Percentiles rank a stretch among this genome's conserved stretches.
These are phyloP conservation scores for Letharia columbiana DNA, from an alignment of 495 filamentous ascomycete genomes.

Conservation along the genomic window DNA sequence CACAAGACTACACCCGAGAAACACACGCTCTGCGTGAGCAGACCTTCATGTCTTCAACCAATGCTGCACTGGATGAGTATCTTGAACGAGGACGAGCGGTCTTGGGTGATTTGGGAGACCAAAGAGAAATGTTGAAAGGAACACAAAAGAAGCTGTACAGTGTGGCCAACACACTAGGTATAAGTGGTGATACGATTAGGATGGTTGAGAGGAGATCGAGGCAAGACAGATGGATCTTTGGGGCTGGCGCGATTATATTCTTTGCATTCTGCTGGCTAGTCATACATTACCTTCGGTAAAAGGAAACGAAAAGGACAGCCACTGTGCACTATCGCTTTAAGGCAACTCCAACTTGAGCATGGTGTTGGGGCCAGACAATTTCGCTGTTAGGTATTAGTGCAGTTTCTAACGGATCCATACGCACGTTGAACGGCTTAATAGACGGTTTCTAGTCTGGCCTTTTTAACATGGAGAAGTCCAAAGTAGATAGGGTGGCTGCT, in stretches of 20 bases:
- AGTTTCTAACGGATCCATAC: neutral
- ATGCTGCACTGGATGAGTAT: constrained; percentile 83
- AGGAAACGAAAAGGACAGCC: neutral
- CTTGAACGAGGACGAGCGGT: constrained; percentile 85
- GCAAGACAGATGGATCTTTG: constrained; percentile 98
- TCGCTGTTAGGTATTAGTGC: neutral
- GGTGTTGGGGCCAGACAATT: constrained; percentile 12
- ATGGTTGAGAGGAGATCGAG: constrained; percentile 86
- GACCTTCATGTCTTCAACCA: constrained; percentile 69
- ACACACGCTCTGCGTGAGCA: constrained; percentile 83
- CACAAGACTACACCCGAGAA: constrained; percentile 59
- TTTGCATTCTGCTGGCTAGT: constrained; percentile 87
- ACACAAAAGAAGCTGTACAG: constrained; percentile 86
- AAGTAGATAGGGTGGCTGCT: no score
- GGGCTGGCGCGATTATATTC: constrained; percentile 80
- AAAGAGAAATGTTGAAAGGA: constrained; percentile 88
- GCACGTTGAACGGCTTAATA: neutral
- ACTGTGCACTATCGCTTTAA: neutral
- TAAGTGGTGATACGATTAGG: constrained; percentile 91
- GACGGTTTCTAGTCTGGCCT: no score
- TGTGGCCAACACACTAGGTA: constrained; percentile 86
- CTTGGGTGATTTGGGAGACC: constrained; percentile 77
- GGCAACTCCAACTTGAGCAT: constrained; percentile 4
- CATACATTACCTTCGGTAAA: constrained; percentile 68
- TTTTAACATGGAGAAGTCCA: neutral